These are phyloP conservation scores for Cutaneotrichosporon cyanovorans DNA, from an alignment of 1,284 basidiomycete genomes.

Conservation along the genomic window DNA sequence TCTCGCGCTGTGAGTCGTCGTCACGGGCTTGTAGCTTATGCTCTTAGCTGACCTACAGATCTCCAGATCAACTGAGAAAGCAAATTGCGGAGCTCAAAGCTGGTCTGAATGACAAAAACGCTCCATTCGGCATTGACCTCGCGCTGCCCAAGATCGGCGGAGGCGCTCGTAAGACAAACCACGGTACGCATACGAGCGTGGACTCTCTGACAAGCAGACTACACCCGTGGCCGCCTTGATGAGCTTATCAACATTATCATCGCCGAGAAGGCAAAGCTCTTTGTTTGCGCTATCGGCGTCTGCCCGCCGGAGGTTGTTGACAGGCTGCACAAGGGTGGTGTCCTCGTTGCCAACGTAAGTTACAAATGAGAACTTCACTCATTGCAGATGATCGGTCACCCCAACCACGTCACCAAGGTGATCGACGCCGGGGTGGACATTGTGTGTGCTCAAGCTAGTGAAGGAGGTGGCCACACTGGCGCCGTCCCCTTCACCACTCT, in stretches of 20 bases:
- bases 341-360: constrained; percentile 58
- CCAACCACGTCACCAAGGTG: constrained; percentile 75
- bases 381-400: constrained; percentile 77
- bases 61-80: constrained; percentile 41
- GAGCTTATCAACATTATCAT: constrained; percentile 80
- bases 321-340: constrained; percentile 67
- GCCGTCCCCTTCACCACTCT: constrained; percentile 35
- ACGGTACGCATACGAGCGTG: constrained; percentile 15
- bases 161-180: constrained; percentile 73
- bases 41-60: no score
- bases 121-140: constrained; percentile 79
- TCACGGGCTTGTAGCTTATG: background rate
- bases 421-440: constrained; percentile 72
- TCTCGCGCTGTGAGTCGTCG: background rate
- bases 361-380: no score
- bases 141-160: constrained; percentile 75
- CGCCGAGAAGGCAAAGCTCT: constrained; percentile 70
- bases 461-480: constrained; percentile 64
- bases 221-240: constrained; percentile 59
- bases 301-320: constrained; percentile 71
- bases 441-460: constrained; percentile 80
- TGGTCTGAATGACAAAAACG: constrained; percentile 50
- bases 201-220: constrained; percentile 14
- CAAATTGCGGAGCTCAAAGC: constrained; percentile 70
- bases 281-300: constrained; percentile 73